Evolutionary conservation across 495 filamentous ascomycete species (phyloP), one percentile per base, ranked within the genome.

Genomic region (Penicillium roqueforti): DNA sequence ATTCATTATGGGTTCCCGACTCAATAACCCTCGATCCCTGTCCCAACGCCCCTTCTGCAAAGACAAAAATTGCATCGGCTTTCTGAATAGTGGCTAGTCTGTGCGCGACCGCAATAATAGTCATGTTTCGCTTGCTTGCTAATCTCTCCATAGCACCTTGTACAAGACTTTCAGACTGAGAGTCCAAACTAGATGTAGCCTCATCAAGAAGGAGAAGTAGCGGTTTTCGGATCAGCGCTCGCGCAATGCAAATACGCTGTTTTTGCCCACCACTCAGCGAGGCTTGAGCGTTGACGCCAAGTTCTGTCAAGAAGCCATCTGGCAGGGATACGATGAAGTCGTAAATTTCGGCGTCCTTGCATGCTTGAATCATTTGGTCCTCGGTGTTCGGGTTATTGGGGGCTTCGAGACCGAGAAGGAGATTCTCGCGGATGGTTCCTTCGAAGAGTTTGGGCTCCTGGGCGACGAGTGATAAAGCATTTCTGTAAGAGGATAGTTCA

Each of bases 21-120:
- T 90, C 87, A 37, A 87, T 76, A 50, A 78, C 47, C 55, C 60
- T 0, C 84, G 87, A 9, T 71, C 77, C 56, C 86, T 26, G 46
- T 0, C 20, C n/a, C 1, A 18, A 2, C 11, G 18, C 32, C 2
- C 31, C 18, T 13, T 48, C 46, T 1, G 32, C 83, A 49, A 92
- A 77, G 51, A 88, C 78, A 47, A 88, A 83, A 31, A 92, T 95
- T 14, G 75, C 63, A 67, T 91, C 86, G 0, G 88, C 87, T 57
- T 83, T 83, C 34, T 80, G 78, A 16, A 92, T 84, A 6, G 87
- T 92, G 8, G 76, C 73, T 43, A 92, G 63, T 1, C 88, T 70
- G 67, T 95, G 89, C 19, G 88, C 88, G 34, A 92, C 82, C 4
- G 82, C 85, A 19, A 91, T 72, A 22, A 85, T 85, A 0, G 84